phyloP scores from a whole-genome alignment of 352 stramenopile species.

The Phytopythium delawarense region DNA sequence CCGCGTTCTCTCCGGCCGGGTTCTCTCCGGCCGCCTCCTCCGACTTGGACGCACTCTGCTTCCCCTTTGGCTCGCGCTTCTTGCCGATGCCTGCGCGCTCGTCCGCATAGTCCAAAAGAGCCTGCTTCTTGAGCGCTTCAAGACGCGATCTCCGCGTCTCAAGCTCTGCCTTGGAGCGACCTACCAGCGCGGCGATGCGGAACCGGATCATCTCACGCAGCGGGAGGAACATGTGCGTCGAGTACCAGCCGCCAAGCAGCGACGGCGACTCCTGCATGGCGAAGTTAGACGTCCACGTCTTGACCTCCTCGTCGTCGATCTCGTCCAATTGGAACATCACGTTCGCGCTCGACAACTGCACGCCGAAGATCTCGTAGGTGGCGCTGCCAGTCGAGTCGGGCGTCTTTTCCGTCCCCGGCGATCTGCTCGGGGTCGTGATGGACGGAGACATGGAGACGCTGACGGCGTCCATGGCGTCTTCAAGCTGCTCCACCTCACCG shows the following conservation, averaged over 20 bases:
- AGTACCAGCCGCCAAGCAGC: conserved; percentile 72
- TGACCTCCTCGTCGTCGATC: conserved; percentile 64
- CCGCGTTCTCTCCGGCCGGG: conserved; percentile 5
- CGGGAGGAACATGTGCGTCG: conserved; percentile 74
- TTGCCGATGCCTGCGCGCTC: conserved; percentile 25
- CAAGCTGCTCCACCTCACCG: conserved; percentile 16
- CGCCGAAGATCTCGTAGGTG: conserved; percentile 66
- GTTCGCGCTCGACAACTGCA: conserved; percentile 64
- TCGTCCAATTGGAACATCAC: conserved; percentile 74
- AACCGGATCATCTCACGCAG: conserved; percentile 74
- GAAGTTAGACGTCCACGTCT: conserved; percentile 50
- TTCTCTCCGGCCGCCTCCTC: conserved; percentile 1
- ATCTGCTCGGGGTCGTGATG: conserved; percentile 5
- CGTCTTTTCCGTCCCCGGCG: neutral
- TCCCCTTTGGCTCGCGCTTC: conserved; percentile 13
- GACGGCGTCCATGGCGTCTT: conserved; percentile 22
- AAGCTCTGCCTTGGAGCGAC: conserved; percentile 64
- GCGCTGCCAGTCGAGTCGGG: conserved; percentile 17
- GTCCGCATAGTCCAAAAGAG: conserved; percentile 49
- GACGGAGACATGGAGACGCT: conserved; percentile 10
- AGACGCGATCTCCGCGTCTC: conserved; percentile 61
- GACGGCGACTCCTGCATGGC: conserved; percentile 35
- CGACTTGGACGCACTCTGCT: conserved; percentile 10
- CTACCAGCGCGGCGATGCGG: conserved; percentile 67
- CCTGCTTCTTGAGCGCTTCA: conserved; percentile 69